Evolutionary conservation across 768 basidiomycete species (phyloP), one percentile per base, ranked within the genome.

Genomic region (Termitomyces sp.): DNA sequence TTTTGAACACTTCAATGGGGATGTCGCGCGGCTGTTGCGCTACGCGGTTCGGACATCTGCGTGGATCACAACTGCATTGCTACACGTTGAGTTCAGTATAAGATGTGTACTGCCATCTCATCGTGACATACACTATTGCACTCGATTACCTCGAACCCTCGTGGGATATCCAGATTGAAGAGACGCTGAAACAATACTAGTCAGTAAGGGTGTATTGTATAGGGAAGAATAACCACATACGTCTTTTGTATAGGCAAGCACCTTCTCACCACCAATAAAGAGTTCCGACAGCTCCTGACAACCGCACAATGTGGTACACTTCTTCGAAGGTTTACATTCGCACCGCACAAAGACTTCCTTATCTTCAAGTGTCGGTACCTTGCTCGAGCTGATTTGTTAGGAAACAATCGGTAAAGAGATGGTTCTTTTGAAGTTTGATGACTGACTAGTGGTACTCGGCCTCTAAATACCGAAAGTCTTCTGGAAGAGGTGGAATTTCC

Each of bases 1-100:
- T 90, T 63, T 86, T 83, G 78, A 89, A 89, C n/a, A 91, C 71
- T 63, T 89, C 83, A 9, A 91, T 76, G 3, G 81, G 76, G 11
- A 85, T 63, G 49, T 83, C 74, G 32, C 89, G 79, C 7, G 87
- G 82, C 32, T 63, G 71, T 63, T 90, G 89, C 3, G 82, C 83
- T 7, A 88, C 82, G 25, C 87, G 83, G 65, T 89, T 90, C 2
- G 65, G 72, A 65, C 88, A 91, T 3, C 56, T 64, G 9, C 45
- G 38, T 10, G 61, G 53, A 37, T 65, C 68, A 60, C 86, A 88
- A 7, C 49, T 54, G 57, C 87, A 88, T 32, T 71, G 67, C 82
- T 84, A 64, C 51, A 11, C 36, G 31, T 8, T 12, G 25, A 40
- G 8, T 37, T 36, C 32, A 51, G 40, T 29, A 46, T 14, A 37